Percentiles rank a stretch among this genome's conserved stretches.
These are phyloP conservation scores for Blastobotrys elegans DNA, from an alignment of 1,139 yeast species.

Conservation along the genomic window DNA sequence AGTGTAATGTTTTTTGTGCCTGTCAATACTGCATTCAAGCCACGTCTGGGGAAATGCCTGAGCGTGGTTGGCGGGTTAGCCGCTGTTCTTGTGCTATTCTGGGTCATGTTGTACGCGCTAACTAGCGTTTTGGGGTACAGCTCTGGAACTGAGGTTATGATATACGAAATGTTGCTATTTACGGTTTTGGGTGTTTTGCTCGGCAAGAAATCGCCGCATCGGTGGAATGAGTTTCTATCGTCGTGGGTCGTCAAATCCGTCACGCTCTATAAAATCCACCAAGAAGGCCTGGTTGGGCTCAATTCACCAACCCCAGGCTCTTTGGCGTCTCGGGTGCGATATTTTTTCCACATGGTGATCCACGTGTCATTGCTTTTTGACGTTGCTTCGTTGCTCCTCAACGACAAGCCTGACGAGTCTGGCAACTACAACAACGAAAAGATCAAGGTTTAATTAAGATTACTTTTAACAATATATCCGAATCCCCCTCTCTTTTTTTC, in stretches of 20 bases:
- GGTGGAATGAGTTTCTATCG: conserved; percentile 6
- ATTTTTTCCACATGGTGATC: not conserved
- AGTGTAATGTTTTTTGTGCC: not conserved
- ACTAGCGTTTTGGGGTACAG: not conserved
- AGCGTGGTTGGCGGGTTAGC: not conserved
- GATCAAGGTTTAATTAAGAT: not conserved
- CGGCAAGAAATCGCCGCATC: not conserved
- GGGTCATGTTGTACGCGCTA: not conserved
- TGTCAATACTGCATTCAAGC: not conserved
- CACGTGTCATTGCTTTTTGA: not conserved
- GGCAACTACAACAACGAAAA: too few species aligned
- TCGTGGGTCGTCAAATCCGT: conserved; percentile 2
- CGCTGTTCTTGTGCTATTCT: not conserved
- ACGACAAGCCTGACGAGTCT: not conserved
- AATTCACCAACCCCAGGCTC: not conserved
- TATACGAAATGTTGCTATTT: not conserved
- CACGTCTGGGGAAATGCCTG: not conserved
- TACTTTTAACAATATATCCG: not conserved
- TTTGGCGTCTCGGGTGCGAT: conserved; percentile 1
- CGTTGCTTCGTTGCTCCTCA: not conserved
- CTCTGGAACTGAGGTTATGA: not conserved
- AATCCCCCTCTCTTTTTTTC: too few species aligned
- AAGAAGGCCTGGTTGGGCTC: not conserved
- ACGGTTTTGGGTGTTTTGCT: not conserved
- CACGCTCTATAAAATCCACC: not conserved